These are phyloP conservation scores for Fusarium albidum DNA, from an alignment of 2,329 filamentous ascomycete genomes.

Conservation along the genomic window DNA sequence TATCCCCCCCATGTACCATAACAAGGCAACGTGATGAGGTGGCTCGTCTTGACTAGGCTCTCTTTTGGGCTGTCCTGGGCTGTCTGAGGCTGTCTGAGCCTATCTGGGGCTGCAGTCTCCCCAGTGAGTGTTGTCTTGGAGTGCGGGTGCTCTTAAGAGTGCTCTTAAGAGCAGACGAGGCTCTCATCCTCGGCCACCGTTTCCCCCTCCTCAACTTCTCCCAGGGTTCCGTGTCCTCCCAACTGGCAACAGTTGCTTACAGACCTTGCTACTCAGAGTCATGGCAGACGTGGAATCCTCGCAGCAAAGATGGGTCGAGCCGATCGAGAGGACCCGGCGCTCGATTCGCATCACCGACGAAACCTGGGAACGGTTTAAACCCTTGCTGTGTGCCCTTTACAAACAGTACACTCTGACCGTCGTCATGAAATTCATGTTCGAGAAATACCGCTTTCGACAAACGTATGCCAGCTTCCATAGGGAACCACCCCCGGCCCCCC, in stretches of 20 bases:
- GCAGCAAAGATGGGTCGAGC: conserved; percentile 9
- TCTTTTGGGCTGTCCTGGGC: conserved; percentile 21
- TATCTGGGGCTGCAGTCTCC: conserved; percentile 12
- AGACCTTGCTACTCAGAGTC: not conserved
- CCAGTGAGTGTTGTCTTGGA: conserved; percentile 16
- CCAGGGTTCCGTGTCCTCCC: not conserved
- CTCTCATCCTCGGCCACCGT: not conserved
- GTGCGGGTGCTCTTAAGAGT: conserved; percentile 14
- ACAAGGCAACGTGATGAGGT: conserved; percentile 20
- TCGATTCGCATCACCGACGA: conserved; percentile 36
- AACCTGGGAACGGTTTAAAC: conserved; percentile 32
- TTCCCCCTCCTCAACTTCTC: not conserved
- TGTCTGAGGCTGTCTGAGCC: not conserved
- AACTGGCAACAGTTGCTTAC: not conserved
- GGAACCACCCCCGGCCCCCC: not conserved
- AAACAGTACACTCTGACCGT: conserved; percentile 30
- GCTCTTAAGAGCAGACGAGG: not conserved
- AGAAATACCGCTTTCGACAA: conserved; percentile 23
- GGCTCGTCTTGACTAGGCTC: conserved; percentile 27
- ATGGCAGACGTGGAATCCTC: conserved; percentile 23
- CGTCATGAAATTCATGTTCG: conserved; percentile 34
- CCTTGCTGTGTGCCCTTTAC: conserved; percentile 32
- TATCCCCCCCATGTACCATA: not conserved
- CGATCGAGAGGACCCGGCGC: conserved; percentile 20
- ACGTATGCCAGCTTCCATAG: conserved; percentile 22